Evolutionary conservation across 2,329 filamentous ascomycete species (phyloP).

Genomic region (Diaporthe citrichinensis): DNA sequence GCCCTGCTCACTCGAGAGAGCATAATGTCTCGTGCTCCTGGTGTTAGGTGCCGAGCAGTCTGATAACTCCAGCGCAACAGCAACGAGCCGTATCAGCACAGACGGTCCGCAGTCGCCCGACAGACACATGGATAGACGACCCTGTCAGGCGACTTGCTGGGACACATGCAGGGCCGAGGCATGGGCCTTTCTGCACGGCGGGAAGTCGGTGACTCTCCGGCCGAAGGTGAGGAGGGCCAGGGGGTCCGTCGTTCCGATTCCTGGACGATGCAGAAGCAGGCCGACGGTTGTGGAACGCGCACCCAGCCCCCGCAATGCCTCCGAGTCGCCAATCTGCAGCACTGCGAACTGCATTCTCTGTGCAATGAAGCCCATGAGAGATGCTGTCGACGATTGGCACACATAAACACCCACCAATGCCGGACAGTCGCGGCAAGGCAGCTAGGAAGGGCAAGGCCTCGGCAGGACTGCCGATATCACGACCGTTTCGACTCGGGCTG

Average conservation of each 20-base stretch:
- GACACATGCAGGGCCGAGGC: constrained; percentile 34
- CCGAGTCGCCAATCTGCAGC: constrained; percentile 14
- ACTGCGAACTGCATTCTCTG: neutral
- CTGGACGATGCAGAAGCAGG: constrained; percentile 25
- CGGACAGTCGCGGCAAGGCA: neutral
- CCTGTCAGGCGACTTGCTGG: constrained; percentile 21
- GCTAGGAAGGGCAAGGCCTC: neutral
- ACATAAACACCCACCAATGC: neutral
- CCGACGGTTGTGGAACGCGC: constrained; percentile 32
- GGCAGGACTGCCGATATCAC: constrained; percentile 9
- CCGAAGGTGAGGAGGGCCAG: constrained; percentile 30
- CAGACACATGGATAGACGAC: constrained; percentile 9
- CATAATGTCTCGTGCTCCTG: neutral
- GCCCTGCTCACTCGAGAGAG: neutral
- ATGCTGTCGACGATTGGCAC: neutral
- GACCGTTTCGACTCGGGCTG: constrained; percentile 26
- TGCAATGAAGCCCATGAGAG: constrained; percentile 5
- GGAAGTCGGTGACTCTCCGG: constrained; percentile 38
- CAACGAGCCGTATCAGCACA: neutral
- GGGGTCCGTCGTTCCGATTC: constrained; percentile 34
- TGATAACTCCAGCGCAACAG: neutral
- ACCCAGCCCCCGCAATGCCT: constrained; percentile 20
- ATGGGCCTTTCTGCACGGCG: constrained; percentile 32
- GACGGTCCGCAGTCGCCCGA: constrained; percentile 7
- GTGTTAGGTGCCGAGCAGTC: neutral